Conservation (phyloP, 352 stramenopile species). For the Phytophthora sansomeana region DNA sequence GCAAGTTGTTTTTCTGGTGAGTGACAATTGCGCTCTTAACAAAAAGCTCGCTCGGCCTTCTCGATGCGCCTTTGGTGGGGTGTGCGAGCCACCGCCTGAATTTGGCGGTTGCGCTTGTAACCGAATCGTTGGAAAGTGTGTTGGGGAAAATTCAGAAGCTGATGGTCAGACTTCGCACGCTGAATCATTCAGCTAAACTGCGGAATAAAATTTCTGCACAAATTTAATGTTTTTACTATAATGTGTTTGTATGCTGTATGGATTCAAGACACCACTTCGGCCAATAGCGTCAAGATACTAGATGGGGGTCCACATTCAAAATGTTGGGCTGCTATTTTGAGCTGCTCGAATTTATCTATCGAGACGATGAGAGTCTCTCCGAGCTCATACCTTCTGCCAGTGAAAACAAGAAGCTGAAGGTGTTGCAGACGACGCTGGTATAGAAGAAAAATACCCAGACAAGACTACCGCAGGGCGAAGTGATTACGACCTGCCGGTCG, state of each 20-base stretch:
- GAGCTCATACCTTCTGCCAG: conserved; percentile 7
- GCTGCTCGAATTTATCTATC: conserved; percentile 11
- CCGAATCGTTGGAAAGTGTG: neutral
- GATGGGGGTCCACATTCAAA: conserved; percentile 18
- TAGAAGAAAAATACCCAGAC: too few species aligned
- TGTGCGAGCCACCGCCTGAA: conserved; percentile 18
- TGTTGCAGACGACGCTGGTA: neutral
- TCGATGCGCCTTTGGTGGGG: conserved; percentile 2
- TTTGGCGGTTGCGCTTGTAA: conserved; percentile 1
- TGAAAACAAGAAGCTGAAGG: conserved; percentile 13
- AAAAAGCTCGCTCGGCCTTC: conserved; percentile 2
- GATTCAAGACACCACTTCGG: conserved; percentile 8
- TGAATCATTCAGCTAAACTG: conserved; percentile 11
- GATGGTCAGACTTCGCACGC: conserved; percentile 10
- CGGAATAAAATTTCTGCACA: neutral
- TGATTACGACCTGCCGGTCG: too few species aligned
- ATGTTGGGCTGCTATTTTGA: conserved; percentile 13
- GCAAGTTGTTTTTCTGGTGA: conserved; percentile 20
- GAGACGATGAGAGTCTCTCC: conserved; percentile 12
- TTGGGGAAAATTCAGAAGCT: conserved; percentile 5
- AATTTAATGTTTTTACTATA: neutral
- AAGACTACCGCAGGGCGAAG: too few species aligned
- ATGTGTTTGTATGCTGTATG: neutral
- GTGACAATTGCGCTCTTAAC: conserved; percentile 14
- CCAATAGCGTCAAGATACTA: neutral